phyloP scores from a whole-genome alignment of 2,329 filamentous ascomycete genomes.

The Fusarium sp. region DNA sequence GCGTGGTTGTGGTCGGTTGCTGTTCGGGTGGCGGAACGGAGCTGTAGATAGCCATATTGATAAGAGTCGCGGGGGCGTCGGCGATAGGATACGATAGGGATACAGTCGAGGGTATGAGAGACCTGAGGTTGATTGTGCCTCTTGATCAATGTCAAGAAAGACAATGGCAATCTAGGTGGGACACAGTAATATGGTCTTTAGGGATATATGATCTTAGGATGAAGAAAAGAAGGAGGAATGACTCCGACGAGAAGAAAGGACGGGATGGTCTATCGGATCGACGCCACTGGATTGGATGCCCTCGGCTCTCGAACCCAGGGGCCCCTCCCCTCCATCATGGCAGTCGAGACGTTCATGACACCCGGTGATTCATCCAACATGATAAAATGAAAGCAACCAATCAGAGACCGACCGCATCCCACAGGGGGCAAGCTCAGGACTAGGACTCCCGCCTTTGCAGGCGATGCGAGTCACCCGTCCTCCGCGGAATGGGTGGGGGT shows the following conservation, averaged over 20 bases:
- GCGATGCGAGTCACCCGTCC: constrained; percentile 66
- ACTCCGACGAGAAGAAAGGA: constrained; percentile 10
- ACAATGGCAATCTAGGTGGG: constrained; percentile 9
- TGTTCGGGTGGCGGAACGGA: constrained; percentile 63
- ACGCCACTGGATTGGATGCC: constrained; percentile 30
- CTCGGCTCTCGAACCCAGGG: constrained; percentile 3
- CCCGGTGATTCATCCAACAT: constrained; percentile 42
- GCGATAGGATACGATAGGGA: constrained; percentile 11
- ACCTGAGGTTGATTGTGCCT: neutral
- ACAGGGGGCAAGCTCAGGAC: constrained; percentile 43
- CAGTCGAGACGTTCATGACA: constrained; percentile 37
- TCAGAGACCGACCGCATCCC: constrained; percentile 50
- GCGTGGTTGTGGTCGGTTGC: constrained; percentile 37
- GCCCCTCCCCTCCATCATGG: constrained; percentile 25
- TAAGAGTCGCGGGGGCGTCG: constrained; percentile 18
- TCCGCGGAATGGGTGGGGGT: constrained; percentile 25
- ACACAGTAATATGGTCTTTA: neutral
- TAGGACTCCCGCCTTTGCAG: constrained; percentile 25
- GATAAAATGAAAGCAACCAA: constrained; percentile 42
- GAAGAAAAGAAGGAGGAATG: constrained; percentile 12
- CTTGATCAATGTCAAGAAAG: neutral
- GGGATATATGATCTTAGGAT: constrained; percentile 1
- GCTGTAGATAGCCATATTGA: constrained; percentile 64
- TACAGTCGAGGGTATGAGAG: neutral
- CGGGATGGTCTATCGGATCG: constrained; percentile 27